Evolutionary conservation across 2,329 filamentous ascomycete genomes (phyloP).

Genomic region (Alternaria incomplexa): DNA sequence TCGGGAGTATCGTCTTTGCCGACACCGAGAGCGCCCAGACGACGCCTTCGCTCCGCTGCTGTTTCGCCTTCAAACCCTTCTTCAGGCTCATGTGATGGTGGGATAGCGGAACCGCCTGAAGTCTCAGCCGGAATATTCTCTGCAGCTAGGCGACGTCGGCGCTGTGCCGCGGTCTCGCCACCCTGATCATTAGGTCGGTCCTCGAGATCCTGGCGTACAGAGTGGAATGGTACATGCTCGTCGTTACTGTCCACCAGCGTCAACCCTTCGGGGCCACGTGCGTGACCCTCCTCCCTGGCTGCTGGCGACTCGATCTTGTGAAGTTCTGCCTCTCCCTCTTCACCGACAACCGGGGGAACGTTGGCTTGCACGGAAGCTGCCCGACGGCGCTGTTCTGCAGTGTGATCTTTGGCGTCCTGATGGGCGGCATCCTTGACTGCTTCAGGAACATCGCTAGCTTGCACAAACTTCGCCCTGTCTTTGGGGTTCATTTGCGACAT

Average conservation of each 20-base stretch:
- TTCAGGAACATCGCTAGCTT: conserved; percentile 56
- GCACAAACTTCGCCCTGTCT: conserved; percentile 60
- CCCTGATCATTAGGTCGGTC: conserved; percentile 28
- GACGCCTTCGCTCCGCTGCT: conserved; percentile 73
- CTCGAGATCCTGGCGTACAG: conserved; percentile 47
- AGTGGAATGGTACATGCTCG: conserved; percentile 56
- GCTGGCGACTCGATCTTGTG: conserved; percentile 39
- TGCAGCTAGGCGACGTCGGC: conserved; percentile 49
- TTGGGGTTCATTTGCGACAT: conserved; percentile 74
- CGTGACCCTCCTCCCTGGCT: conserved; percentile 29
- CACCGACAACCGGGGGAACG: conserved; percentile 39
- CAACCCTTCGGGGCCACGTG: conserved; percentile 47
- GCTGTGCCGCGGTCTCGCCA: conserved; percentile 50
- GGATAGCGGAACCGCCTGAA: conserved; percentile 18
- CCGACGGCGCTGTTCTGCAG: conserved; percentile 35
- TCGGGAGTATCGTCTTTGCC: conserved; percentile 33
- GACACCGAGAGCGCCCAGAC: conserved; percentile 75
- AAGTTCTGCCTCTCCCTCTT: conserved; percentile 42
- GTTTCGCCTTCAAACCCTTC: conserved; percentile 63
- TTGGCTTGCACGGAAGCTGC: conserved; percentile 35
- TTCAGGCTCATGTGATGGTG: conserved; percentile 24
- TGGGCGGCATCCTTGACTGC: conserved; percentile 55
- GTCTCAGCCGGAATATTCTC: conserved; percentile 18
- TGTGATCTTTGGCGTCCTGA: conserved; percentile 49
- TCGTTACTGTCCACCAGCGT: conserved; percentile 55